These are phyloP conservation scores for Selenicereus undatus DNA, from an alignment of 148 eudicot species.

Conservation along the genomic window DNA sequence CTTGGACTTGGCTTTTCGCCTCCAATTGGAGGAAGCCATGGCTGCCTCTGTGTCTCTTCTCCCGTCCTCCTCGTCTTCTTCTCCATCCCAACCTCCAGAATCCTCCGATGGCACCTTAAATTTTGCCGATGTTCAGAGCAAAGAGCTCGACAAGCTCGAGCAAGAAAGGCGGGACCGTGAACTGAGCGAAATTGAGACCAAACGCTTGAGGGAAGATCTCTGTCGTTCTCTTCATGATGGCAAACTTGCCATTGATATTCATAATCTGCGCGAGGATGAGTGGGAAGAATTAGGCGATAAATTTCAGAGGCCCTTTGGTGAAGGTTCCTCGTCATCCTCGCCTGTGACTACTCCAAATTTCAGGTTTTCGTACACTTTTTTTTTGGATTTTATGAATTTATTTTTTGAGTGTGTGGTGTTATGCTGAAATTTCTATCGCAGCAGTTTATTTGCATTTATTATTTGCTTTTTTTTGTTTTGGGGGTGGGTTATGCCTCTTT, in stretches of 20 bases:
- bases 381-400: background rate
- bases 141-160: slow-evolving; percentile 39
- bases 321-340: slow-evolving; percentile 32
- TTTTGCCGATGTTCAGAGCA: slow-evolving; percentile 27
- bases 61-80: slow-evolving; percentile 30
- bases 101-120: slow-evolving; percentile 6
- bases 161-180: slow-evolving; percentile 36
- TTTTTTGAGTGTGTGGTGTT: background rate
- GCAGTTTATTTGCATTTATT: background rate
- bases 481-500: background rate
- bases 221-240: slow-evolving; percentile 55
- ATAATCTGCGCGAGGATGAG: slow-evolving; percentile 39
- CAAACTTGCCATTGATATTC: slow-evolving; percentile 42
- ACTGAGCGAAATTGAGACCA: slow-evolving; percentile 34
- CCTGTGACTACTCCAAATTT: background rate
- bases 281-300: slow-evolving; percentile 51
- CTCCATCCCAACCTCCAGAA: background rate
- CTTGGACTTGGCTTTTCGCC: slow-evolving; percentile 44
- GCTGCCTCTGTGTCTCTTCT: slow-evolving; percentile 40
- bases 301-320: slow-evolving; percentile 46
- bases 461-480: background rate
- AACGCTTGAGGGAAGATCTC: slow-evolving; percentile 35
- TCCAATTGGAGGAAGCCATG: slow-evolving; percentile 68
- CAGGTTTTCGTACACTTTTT: slow-evolving; percentile 2
- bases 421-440: too few species aligned